Evolutionary conservation across 192 early-diverging fungal species (phyloP).

Genomic region (Kickxella alabastrina): DNA sequence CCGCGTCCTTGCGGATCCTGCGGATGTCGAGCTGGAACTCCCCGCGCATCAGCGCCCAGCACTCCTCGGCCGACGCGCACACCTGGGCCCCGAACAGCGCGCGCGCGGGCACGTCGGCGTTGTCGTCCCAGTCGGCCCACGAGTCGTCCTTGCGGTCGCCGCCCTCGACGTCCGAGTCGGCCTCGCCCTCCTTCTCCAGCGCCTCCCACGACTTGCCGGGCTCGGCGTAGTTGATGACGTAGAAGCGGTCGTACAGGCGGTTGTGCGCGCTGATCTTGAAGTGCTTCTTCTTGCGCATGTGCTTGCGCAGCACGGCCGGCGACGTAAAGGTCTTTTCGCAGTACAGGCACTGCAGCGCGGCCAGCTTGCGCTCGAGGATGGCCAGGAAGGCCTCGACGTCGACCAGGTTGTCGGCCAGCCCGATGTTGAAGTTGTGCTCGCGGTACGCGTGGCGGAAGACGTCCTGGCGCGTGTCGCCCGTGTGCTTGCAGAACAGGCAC

Average conservation of each 20-base stretch:
- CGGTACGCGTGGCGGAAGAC: constrained; percentile 86
- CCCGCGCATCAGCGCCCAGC: constrained; percentile 68
- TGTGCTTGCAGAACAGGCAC: constrained; percentile 90
- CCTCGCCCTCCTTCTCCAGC: constrained; percentile 71
- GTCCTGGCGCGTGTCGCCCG: constrained; percentile 62
- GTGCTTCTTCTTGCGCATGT: constrained; percentile 99
- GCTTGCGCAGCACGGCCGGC: constrained; percentile 82
- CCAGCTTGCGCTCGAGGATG: constrained; percentile 70
- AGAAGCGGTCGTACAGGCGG: constrained; percentile 88
- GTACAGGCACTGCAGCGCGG: constrained; percentile 77
- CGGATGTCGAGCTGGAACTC: constrained; percentile 76
- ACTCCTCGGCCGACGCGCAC: constrained; percentile 57
- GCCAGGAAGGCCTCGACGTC: constrained; percentile 76
- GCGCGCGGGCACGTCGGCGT: constrained; percentile 57
- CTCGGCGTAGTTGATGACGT: constrained; percentile 88
- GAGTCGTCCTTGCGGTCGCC: constrained; percentile 42
- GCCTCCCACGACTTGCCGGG: constrained; percentile 90
- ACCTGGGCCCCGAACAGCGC: constrained; percentile 79
- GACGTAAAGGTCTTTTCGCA: constrained; percentile 92
- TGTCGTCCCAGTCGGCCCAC: constrained; percentile 83
- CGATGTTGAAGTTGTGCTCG: constrained; percentile 94
- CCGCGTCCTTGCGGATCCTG: constrained; percentile 47
- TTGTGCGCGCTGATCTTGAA: constrained; percentile 91
- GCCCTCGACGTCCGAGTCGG: constrained; percentile 63
- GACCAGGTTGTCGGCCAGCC: constrained; percentile 85